These are phyloP conservation scores for Leucaena leucocephala DNA, from an alignment of 306 rosid genomes.

Conservation along the genomic window DNA sequence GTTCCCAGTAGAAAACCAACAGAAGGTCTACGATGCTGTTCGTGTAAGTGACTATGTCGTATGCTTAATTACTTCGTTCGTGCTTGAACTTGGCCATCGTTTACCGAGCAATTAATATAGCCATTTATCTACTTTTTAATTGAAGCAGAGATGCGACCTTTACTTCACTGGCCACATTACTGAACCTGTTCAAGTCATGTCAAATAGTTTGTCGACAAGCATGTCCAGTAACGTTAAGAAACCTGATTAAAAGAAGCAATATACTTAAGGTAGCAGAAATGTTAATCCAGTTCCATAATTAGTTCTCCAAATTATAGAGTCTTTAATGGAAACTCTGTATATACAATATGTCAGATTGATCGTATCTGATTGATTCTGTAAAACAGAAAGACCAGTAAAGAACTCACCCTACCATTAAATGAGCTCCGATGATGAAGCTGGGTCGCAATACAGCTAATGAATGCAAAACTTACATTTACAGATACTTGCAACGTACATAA, in stretches of 20 bases:
- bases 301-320: background rate
- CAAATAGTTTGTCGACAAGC: background rate
- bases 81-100: background rate
- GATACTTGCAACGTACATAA: conserved; percentile 20
- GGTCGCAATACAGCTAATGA: background rate
- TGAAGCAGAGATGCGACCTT: background rate
- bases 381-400: conserved; percentile 9
- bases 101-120: background rate
- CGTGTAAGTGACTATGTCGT: conserved; percentile 1
- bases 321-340: conserved; percentile 9
- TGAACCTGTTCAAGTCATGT: background rate
- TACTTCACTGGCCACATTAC: background rate
- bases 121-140: conserved; percentile 10
- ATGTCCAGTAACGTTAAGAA: background rate
- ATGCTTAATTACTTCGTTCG: conserved; percentile 9
- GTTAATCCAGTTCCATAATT: background rate
- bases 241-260: background rate
- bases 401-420: conserved; percentile 2
- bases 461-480: conserved; percentile 25
- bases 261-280: background rate
- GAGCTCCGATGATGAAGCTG: conserved; percentile 17
- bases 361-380: conserved; percentile 6
- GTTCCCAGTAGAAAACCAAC: conserved; percentile 16
- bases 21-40: background rate
- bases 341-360: conserved; percentile 14